These are phyloP conservation scores for Pulveroboletus sp. DNA, from an alignment of 768 basidiomycete genomes.

Conservation along the genomic window DNA sequence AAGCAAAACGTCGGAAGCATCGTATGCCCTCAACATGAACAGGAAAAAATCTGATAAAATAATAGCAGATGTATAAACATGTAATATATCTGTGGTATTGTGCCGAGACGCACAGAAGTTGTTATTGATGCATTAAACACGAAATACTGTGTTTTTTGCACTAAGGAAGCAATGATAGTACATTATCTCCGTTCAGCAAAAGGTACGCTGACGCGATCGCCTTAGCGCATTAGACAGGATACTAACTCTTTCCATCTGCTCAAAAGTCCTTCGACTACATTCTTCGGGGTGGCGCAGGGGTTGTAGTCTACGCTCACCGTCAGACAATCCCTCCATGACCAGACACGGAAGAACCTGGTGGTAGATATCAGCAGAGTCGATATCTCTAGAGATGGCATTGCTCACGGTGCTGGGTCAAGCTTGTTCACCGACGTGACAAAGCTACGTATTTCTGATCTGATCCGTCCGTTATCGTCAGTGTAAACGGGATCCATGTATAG, in stretches of 20 bases:
- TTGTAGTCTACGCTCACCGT: slow-evolving; percentile 4
- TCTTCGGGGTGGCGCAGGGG: neutral
- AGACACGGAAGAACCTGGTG: slow-evolving; percentile 1
- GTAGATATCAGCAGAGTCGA: too few species aligned
- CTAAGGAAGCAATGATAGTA: too few species aligned
- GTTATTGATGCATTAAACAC: too few species aligned
- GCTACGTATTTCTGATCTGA: neutral
- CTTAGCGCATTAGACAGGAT: neutral
- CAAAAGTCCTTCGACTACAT: neutral
- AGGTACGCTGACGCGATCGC: neutral
- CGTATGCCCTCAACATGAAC: too few species aligned
- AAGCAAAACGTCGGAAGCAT: too few species aligned
- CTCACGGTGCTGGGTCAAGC: neutral
- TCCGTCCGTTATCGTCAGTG: neutral
- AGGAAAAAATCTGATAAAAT: too few species aligned
- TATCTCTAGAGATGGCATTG: neutral
- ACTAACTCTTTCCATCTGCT: slow-evolving; percentile 1
- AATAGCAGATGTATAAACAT: too few species aligned
- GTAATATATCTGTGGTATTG: too few species aligned
- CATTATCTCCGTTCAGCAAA: too few species aligned
- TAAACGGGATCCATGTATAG: neutral
- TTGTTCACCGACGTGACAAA: neutral
- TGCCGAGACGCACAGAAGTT: too few species aligned
- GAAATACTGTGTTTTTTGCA: too few species aligned
- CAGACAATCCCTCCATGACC: slow-evolving; percentile 2